Conservation (phyloP, 768 basidiomycete species). For the Boletus reticuloceps region DNA sequence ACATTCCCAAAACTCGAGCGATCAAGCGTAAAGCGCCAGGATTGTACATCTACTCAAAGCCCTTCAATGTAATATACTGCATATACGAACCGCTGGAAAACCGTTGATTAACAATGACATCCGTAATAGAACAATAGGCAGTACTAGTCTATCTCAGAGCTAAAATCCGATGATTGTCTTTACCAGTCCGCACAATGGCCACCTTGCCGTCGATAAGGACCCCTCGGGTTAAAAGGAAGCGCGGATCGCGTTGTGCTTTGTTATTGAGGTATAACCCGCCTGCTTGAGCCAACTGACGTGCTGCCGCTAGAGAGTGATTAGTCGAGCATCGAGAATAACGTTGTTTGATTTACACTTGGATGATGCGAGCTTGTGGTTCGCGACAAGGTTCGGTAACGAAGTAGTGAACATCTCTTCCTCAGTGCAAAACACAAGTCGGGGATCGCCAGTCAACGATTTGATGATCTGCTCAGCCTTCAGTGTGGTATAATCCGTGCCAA, state of each 20-base stretch:
- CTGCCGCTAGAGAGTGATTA: constrained; percentile 50
- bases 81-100: not conserved
- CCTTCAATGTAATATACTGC: constrained; percentile 13
- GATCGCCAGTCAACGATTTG: constrained; percentile 60
- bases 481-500: constrained; percentile 34
- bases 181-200: constrained; percentile 70
- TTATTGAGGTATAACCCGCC: constrained; percentile 79
- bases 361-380: constrained; percentile 51
- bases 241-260: constrained; percentile 47
- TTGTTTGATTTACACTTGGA: constrained; percentile 56
- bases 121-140: not conserved
- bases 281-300: constrained; percentile 55
- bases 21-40: not conserved
- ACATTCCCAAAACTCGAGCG: not conserved
- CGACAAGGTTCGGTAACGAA: constrained; percentile 60
- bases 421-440: constrained; percentile 54
- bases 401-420: constrained; percentile 50
- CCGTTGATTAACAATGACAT: not conserved
- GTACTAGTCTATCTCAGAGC: constrained; percentile 31
- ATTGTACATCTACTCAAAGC: not conserved
- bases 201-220: constrained; percentile 62
- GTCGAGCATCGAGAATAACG: not conserved
- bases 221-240: constrained; percentile 37
- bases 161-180: constrained; percentile 64
- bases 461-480: constrained; percentile 57